Conservation (phyloP, 768 basidiomycete species). For the Peribolospora baueri region DNA sequence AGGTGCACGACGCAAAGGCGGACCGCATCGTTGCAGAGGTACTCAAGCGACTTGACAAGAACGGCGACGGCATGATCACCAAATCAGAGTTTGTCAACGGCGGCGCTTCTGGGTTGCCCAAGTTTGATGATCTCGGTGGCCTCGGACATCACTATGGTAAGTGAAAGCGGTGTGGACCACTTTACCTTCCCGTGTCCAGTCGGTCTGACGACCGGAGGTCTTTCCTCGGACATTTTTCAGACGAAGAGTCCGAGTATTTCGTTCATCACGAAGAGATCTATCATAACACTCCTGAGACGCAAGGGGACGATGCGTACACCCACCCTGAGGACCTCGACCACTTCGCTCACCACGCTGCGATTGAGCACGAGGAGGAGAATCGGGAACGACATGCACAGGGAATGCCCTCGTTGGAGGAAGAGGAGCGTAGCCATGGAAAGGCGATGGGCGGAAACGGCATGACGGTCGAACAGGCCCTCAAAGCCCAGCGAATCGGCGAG, state of each 20-base stretch:
- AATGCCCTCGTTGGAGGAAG: background rate
- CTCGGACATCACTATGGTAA: slow-evolving; percentile 85
- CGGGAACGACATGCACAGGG: background rate
- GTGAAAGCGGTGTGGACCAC: slow-evolving; percentile 38
- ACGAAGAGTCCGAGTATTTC: background rate
- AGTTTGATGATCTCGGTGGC: slow-evolving; percentile 57
- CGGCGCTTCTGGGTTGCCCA: slow-evolving; percentile 53
- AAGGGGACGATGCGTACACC: slow-evolving; percentile 78
- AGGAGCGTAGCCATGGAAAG: too few species aligned
- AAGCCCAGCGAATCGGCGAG: slow-evolving; percentile 7
- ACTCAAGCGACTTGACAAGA: slow-evolving; percentile 43
- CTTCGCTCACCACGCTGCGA: slow-evolving; percentile 63
- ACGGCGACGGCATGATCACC: slow-evolving; percentile 44
- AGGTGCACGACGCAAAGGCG: slow-evolving; percentile 21
- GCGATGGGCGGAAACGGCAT: background rate
- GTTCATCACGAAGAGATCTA: slow-evolving; percentile 65
- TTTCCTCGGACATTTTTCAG: background rate
- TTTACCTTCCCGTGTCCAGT: too few species aligned
- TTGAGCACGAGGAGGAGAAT: slow-evolving; percentile 61
- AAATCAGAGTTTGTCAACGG: slow-evolving; percentile 42
- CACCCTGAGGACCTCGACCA: slow-evolving; percentile 75
- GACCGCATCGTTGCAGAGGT: slow-evolving; percentile 48
- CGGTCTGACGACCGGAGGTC: slow-evolving; percentile 13
- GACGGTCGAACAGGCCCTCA: slow-evolving; percentile 7
- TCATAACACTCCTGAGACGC: slow-evolving; percentile 90